Base-by-base conservation (phyloP, 352 stramenopile genomes). In the Pythium dissotocum region DNA sequence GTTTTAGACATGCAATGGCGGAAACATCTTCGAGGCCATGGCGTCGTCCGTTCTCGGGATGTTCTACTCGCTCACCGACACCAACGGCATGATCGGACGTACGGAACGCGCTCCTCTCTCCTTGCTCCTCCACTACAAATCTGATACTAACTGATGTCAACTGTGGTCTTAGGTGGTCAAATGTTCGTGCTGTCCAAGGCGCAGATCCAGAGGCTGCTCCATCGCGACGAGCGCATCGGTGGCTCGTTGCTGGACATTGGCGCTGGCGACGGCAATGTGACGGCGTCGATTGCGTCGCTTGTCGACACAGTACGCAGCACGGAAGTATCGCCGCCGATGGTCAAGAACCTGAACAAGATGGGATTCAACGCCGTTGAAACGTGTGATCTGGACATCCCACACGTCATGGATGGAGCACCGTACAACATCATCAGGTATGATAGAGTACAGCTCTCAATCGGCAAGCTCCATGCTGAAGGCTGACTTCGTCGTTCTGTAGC, bases 161-260 rank as follows among this genome's bases (percentile, higher is more conserved):
- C 18, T 24, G 30, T 5, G 18, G 7, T 49, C 4, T 8, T 49
- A 95, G 85, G 87, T 71, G 88, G 85, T 36, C 85, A 95, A 78
- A 95, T 95, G 87, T 95, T 95, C 67, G 88, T 95, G 64, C 76
- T 94, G 18, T 95, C 85, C 0, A 69, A 77, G 18, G 76, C 78
- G 53, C 88, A 95, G 70, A 86, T 91, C 54, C 77, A 87, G 67
- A 75, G 55, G n/a, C 78, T 93, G 21, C 69, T 93, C 30, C 75
- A 75, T 48, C 78, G 71, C n/a, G 70, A 90, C 0, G 62, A 83
- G 40, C 73, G 62, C 9, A 61, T 87, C n/a, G 72, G 74, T 21
- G 75, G 78, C 1, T 82, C 82, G 14, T 58, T 95, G 35, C 80
- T 95, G 10, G 88, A 95, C 46, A 91, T 95, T 68, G 88, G 86